Percentiles rank a stretch among this genome's conserved stretches.
phyloP scores from a whole-genome alignment of 306 rosid species.

The Parietaria judaica region DNA sequence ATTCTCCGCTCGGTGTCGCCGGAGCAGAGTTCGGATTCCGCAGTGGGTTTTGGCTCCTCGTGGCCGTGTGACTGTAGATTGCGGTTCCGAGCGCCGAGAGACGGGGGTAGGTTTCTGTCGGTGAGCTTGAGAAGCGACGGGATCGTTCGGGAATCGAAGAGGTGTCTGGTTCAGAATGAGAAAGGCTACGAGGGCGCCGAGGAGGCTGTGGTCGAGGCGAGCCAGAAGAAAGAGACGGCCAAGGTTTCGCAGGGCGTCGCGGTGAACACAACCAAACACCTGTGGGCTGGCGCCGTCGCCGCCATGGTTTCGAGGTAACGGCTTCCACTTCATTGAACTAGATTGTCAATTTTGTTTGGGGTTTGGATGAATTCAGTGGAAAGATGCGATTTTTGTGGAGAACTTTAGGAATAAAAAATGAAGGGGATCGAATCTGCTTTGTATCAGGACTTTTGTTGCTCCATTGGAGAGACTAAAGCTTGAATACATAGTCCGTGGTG shows the following conservation, averaged over 20 bases:
- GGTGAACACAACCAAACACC: constrained; percentile 78
- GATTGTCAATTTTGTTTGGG: neutral
- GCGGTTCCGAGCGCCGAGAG: constrained; percentile 13
- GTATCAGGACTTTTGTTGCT: constrained; percentile 80
- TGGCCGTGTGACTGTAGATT: constrained; percentile 15
- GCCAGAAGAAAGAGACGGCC: constrained; percentile 26
- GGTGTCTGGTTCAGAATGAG: constrained; percentile 31
- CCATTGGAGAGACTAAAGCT: constrained; percentile 97
- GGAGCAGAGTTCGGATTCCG: constrained; percentile 16
- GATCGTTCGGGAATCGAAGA: constrained; percentile 42
- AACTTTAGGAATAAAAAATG: neutral
- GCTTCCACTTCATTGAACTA: too few relatives aligned
- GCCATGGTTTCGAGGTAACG: constrained; percentile 95
- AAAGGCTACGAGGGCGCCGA: constrained; percentile 42
- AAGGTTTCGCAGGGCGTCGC: constrained; percentile 42
- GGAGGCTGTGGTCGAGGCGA: constrained; percentile 29
- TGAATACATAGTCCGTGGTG: constrained; percentile 89
- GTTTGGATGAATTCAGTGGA: neutral
- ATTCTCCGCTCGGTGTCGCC: constrained; percentile 33
- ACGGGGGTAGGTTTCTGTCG: constrained; percentile 43
- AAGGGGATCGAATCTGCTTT: constrained; percentile 10
- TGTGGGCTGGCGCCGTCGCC: constrained; percentile 95
- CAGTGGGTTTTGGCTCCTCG: constrained; percentile 14
- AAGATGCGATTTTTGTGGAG: neutral
- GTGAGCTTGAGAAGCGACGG: constrained; percentile 51